Percentiles rank a stretch among this genome's conserved stretches.
Evolutionary conservation across 352 stramenopile species (phyloP).

Genomic region (Pythium angustatum): DNA sequence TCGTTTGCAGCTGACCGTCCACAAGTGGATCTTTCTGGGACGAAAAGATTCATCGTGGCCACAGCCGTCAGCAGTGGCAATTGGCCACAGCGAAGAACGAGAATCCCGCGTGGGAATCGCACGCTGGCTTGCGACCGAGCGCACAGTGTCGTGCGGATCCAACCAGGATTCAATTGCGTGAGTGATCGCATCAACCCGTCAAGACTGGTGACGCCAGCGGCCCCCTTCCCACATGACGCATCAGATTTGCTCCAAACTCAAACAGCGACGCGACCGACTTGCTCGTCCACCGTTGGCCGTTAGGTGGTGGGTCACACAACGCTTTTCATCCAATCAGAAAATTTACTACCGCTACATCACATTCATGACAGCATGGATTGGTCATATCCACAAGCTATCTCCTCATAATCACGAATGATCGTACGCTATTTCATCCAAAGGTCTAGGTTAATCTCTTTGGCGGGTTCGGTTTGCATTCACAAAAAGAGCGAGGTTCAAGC

Average conservation of each 20-base stretch:
- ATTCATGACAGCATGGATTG: background rate
- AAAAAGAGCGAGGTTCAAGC: constrained; percentile 35
- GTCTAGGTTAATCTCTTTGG: constrained; percentile 8
- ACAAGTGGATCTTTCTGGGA: constrained; percentile 19
- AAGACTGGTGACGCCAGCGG: background rate
- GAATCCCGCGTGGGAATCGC: no score
- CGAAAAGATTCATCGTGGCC: constrained; percentile 13
- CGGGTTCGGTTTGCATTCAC: constrained; percentile 37
- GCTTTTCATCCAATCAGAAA: constrained; percentile 1
- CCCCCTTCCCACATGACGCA: constrained; percentile 21
- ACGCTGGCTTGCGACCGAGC: no score
- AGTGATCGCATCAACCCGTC: constrained; percentile 1
- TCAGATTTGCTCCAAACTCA: constrained; percentile 17
- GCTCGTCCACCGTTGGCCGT: constrained; percentile 14
- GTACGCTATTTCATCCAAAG: constrained; percentile 7
- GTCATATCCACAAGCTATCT: background rate
- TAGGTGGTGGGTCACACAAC: constrained; percentile 6
- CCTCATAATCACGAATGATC: background rate
- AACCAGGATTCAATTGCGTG: constrained; percentile 4
- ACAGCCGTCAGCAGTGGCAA: constrained; percentile 2
- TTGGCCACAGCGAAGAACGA: no score
- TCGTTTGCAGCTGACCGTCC: constrained; percentile 7
- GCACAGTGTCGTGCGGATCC: no score
- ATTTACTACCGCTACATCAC: background rate
- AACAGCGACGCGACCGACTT: background rate